A percentile compares a stretch with the other conserved stretches of the same genome.
phyloP scores from a whole-genome alignment of 202 grass and related monocot genomes.

The Setaria italica region DNA sequence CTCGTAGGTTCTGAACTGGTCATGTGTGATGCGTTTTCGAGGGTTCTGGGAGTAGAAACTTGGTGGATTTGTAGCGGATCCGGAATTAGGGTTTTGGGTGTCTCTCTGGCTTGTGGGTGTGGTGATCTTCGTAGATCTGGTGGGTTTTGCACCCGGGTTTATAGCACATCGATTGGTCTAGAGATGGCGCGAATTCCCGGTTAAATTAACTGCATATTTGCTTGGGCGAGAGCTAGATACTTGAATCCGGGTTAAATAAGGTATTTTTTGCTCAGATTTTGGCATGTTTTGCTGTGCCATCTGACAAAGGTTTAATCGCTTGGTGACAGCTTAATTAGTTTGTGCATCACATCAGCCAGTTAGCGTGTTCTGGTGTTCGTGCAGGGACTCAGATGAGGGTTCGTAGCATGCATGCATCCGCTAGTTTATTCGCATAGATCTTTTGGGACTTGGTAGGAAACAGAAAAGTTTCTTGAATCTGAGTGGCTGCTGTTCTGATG shows the following conservation, averaged over 20 bases:
- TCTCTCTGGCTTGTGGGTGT: background rate
- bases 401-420: background rate
- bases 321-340: background rate
- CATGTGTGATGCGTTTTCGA: background rate
- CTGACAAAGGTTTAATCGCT: background rate
- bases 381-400: background rate
- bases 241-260: background rate
- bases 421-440: background rate
- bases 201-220: background rate
- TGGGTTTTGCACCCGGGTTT: background rate
- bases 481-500: background rate
- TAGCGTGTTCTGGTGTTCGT: background rate
- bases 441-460: background rate
- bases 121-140: slow-evolving; percentile 33
- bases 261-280: background rate
- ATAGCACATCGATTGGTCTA: background rate
- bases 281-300: background rate
- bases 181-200: background rate
- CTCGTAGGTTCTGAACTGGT: background rate
- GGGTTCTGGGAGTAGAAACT: background rate
- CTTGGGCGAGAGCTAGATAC: background rate
- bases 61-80: background rate
- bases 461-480: background rate
- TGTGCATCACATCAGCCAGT: background rate
- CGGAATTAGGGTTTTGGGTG: slow-evolving; percentile 45